Percentiles rank a stretch among this genome's conserved stretches.
Conservation (phyloP, 129 eudicot genomes). For the Flaveria sonorensis region DNA sequence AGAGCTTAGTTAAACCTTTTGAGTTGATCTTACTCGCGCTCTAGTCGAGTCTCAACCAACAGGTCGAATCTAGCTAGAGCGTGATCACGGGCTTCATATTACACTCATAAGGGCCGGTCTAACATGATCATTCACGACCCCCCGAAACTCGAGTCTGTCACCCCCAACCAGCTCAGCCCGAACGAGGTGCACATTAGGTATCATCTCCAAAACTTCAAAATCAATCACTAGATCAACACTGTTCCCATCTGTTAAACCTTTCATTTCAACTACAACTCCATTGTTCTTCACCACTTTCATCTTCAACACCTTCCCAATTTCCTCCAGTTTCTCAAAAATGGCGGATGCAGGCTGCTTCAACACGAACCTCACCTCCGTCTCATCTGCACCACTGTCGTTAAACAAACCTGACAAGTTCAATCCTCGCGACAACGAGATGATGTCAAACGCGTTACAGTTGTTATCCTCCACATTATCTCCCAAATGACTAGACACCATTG, state of each 20-base stretch:
- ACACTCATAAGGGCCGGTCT: not conserved
- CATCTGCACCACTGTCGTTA: conserved; percentile 7
- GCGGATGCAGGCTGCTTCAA: conserved; percentile 5
- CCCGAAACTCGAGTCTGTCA: conserved; percentile 9
- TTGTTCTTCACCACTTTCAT: conserved; percentile 16
- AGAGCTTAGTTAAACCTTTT: too few relatives aligned
- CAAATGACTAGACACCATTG: not conserved
- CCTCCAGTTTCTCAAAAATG: conserved; percentile 6
- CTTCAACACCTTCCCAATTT: conserved; percentile 12
- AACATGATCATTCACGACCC: conserved; percentile 9
- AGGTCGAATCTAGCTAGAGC: too few relatives aligned
- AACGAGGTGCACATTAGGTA: conserved; percentile 21
- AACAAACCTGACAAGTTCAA: conserved; percentile 25
- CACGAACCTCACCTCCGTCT: conserved; percentile 24
- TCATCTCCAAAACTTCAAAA: conserved; percentile 26
- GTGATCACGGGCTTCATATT: too few relatives aligned
- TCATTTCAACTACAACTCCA: conserved; percentile 5
- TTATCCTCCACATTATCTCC: not conserved
- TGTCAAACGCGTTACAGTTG: conserved; percentile 20
- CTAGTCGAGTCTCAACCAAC: too few relatives aligned
- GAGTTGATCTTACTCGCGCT: too few relatives aligned
- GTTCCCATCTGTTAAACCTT: not conserved
- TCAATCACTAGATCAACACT: not conserved
- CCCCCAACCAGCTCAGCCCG: conserved; percentile 14
- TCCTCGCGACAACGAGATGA: conserved; percentile 26